Conservation (phyloP, 202 grass and related monocot genomes). For the Cymbopogon flexuosus region DNA sequence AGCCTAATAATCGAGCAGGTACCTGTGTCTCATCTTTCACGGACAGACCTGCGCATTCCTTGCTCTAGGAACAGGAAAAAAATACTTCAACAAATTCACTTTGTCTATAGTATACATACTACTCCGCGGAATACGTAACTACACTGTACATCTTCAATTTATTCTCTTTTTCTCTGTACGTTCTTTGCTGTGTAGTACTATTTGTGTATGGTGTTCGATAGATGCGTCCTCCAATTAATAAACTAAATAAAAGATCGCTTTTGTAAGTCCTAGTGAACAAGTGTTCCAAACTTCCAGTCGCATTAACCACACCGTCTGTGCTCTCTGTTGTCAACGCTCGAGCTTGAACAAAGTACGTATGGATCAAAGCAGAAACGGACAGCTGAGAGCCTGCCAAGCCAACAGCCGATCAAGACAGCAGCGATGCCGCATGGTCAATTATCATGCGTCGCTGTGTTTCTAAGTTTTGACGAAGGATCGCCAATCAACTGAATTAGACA, state of each 20-base stretch:
- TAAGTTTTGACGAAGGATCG: background rate
- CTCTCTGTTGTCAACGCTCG: background rate
- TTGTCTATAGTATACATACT: background rate
- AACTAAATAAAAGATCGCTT: background rate
- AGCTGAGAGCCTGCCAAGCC: background rate
- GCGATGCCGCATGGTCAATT: background rate
- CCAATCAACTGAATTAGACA: background rate
- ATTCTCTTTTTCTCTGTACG: background rate
- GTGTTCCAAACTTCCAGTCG: background rate
- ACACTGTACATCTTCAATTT: too few relatives aligned
- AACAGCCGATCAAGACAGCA: background rate
- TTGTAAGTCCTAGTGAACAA: background rate
- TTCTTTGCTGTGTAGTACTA: too few relatives aligned
- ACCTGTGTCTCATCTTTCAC: slow-evolving; percentile 13
- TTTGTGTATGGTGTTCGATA: background rate
- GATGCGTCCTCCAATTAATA: too few relatives aligned
- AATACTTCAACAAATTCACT: background rate
- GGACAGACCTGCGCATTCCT: slow-evolving; percentile 23
- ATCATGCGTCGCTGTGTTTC: background rate
- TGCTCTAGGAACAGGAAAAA: background rate
- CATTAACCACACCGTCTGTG: background rate
- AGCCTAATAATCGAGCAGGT: slow-evolving; percentile 7
- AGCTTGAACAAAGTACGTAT: background rate
- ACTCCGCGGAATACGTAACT: too few relatives aligned
- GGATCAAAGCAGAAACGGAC: too few relatives aligned